phyloP scores from a whole-genome alignment of 345 rosid species.

The Hibiscus tridactylites region DNA sequence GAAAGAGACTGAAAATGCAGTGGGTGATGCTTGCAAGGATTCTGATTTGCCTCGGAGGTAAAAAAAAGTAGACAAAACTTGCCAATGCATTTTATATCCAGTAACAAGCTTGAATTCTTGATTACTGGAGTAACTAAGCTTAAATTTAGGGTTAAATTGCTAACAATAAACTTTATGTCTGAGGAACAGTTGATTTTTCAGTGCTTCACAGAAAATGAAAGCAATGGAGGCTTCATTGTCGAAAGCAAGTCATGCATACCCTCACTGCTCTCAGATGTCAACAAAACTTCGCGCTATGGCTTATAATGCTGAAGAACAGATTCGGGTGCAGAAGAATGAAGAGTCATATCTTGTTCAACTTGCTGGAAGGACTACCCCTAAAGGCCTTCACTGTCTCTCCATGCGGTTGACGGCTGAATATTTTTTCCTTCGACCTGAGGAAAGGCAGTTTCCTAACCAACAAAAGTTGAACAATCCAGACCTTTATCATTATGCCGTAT shows the following conservation, averaged over 20 bases:
- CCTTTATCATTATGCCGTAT: background rate
- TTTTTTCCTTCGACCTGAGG: background rate
- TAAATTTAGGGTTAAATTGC: background rate
- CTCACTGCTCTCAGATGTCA: background rate
- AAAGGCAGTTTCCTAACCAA: background rate
- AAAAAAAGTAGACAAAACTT: background rate
- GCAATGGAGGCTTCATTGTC: background rate
- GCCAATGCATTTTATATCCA: background rate
- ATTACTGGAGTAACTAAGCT: background rate
- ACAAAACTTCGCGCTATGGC: background rate
- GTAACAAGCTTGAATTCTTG: background rate
- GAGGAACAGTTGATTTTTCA: conserved; percentile 10
- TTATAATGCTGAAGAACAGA: background rate
- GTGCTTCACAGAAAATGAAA: background rate
- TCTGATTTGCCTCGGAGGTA: background rate
- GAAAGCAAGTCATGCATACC: background rate
- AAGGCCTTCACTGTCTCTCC: background rate
- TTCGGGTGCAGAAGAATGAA: background rate
- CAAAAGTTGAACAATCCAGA: background rate
- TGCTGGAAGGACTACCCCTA: background rate
- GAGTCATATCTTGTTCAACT: background rate
- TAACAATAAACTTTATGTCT: conserved; percentile 9
- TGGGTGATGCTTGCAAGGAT: background rate
- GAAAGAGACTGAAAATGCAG: background rate
- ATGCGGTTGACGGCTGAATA: background rate